These are phyloP conservation scores for Microstegium vimineum DNA, from an alignment of 176 grass and related monocot genomes.

Conservation along the genomic window DNA sequence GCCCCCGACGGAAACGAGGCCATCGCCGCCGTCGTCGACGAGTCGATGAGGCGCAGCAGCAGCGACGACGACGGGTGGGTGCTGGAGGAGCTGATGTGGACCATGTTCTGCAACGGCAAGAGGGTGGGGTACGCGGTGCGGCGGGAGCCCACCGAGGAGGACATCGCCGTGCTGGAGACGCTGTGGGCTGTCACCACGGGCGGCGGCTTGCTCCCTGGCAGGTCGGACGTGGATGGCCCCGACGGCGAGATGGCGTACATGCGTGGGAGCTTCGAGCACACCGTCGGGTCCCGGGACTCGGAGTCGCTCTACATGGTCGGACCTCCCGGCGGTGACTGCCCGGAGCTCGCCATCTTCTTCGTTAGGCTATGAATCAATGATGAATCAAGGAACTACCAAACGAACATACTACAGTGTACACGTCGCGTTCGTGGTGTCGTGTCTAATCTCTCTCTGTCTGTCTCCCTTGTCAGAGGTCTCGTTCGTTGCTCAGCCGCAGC, in stretches of 20 bases:
- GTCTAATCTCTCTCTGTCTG: neutral
- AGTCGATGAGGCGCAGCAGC: neutral
- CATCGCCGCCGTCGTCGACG: neutral
- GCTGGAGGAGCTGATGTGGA: constrained; percentile 69
- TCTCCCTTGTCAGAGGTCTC: too few relatives aligned
- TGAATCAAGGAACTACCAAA: too few relatives aligned
- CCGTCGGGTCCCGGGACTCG: constrained; percentile 67
- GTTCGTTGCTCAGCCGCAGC: neutral
- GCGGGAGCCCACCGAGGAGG: constrained; percentile 46
- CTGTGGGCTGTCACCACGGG: constrained; percentile 73
- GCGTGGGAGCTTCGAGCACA: constrained; percentile 72
- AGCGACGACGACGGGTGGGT: constrained; percentile 34
- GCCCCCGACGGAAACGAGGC: neutral
- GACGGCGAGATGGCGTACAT: constrained; percentile 86
- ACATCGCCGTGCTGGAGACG: constrained; percentile 66
- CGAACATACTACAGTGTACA: neutral
- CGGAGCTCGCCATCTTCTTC: constrained; percentile 89
- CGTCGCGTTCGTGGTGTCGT: neutral
- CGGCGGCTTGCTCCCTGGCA: constrained; percentile 58
- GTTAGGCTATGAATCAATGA: constrained; percentile 46
- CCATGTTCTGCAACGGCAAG: constrained; percentile 81
- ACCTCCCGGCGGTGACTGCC: constrained; percentile 53
- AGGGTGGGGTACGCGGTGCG: constrained; percentile 57
- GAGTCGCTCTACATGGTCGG: constrained; percentile 86
- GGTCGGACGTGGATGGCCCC: constrained; percentile 23